These are phyloP conservation scores for Neopestalotiopsis rosae DNA, from an alignment of 2,329 filamentous ascomycete genomes.

Conservation along the genomic window DNA sequence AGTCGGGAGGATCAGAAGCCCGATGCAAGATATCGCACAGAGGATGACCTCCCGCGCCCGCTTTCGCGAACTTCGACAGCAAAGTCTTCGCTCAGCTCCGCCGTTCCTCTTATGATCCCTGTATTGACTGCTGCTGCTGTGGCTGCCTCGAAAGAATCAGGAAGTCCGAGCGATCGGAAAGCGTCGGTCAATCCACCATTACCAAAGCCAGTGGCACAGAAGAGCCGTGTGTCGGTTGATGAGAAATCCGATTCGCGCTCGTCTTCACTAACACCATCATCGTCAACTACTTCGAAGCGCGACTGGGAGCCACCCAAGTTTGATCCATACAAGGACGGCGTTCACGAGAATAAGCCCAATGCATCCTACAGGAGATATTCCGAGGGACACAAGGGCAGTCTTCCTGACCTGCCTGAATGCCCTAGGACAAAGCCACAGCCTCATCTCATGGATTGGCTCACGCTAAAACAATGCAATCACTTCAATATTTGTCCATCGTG, in stretches of 20 bases:
- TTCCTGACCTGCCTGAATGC: conserved; percentile 68
- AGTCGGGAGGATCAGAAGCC: conserved; percentile 25
- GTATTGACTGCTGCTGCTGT: conserved; percentile 22
- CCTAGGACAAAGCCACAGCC: conserved; percentile 66
- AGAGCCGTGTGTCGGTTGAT: background rate
- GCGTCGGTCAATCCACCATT: conserved; percentile 23
- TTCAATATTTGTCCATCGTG: conserved; percentile 87
- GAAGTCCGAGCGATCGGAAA: conserved; percentile 22
- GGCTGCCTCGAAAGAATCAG: conserved; percentile 17
- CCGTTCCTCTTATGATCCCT: conserved; percentile 26
- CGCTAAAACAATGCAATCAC: conserved; percentile 69
- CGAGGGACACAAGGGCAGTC: conserved; percentile 52
- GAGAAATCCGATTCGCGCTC: conserved; percentile 25
- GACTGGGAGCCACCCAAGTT: conserved; percentile 54
- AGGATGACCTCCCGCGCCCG: conserved; percentile 28
- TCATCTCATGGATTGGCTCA: conserved; percentile 81
- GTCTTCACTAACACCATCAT: conserved; percentile 25
- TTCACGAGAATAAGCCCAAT: conserved; percentile 44
- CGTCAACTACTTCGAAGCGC: conserved; percentile 31
- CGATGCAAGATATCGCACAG: conserved; percentile 19
- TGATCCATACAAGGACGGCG: conserved; percentile 43
- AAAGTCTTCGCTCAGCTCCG: conserved; percentile 24
- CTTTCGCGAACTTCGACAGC: conserved; percentile 32
- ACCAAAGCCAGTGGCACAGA: conserved; percentile 20
- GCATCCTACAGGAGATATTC: conserved; percentile 59